phyloP scores from a whole-genome alignment of 2,329 filamentous ascomycete genomes.

The Mycogone perniciosa region DNA sequence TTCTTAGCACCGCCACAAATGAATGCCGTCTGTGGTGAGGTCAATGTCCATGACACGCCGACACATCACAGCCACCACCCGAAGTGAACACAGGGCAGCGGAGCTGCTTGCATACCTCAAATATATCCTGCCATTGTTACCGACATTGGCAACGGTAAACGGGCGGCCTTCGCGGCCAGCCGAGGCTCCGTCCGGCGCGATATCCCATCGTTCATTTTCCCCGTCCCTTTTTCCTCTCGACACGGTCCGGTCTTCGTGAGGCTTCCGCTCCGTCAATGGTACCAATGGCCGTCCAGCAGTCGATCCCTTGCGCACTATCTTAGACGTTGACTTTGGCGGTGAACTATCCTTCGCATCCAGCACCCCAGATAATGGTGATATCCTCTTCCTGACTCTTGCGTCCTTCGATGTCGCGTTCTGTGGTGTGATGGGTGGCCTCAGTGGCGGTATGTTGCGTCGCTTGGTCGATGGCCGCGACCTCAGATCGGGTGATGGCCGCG shows the following conservation, averaged over 20 bases:
- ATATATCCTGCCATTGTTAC: slow-evolving; percentile 77
- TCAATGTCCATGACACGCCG: not conserved
- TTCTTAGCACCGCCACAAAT: too few species aligned
- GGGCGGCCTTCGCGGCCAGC: slow-evolving; percentile 61
- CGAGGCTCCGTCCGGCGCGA: slow-evolving; percentile 54
- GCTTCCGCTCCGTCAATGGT: slow-evolving; percentile 41
- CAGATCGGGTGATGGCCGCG: slow-evolving; percentile 13
- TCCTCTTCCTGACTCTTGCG: slow-evolving; percentile 6
- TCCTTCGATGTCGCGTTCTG: slow-evolving; percentile 3
- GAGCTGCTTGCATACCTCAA: slow-evolving; percentile 53
- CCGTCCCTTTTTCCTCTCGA: slow-evolving; percentile 42
- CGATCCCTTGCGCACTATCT: slow-evolving; percentile 14
- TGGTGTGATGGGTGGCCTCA: slow-evolving; percentile 1
- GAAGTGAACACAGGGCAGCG: not conserved
- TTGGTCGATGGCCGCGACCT: slow-evolving; percentile 7
- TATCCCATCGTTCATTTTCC: slow-evolving; percentile 50
- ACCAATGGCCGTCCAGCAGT: slow-evolving; percentile 33
- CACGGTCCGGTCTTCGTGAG: slow-evolving; percentile 34
- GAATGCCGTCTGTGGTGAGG: too few species aligned
- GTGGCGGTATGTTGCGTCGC: slow-evolving; percentile 6
- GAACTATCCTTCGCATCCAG: slow-evolving; percentile 11
- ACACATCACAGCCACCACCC: not conserved
- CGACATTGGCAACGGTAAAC: slow-evolving; percentile 76
- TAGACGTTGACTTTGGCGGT: slow-evolving; percentile 9
- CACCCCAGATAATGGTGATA: not conserved